Conservation (phyloP, 805 yeast genomes). For the Wickerhamomyces bovis region DNA sequence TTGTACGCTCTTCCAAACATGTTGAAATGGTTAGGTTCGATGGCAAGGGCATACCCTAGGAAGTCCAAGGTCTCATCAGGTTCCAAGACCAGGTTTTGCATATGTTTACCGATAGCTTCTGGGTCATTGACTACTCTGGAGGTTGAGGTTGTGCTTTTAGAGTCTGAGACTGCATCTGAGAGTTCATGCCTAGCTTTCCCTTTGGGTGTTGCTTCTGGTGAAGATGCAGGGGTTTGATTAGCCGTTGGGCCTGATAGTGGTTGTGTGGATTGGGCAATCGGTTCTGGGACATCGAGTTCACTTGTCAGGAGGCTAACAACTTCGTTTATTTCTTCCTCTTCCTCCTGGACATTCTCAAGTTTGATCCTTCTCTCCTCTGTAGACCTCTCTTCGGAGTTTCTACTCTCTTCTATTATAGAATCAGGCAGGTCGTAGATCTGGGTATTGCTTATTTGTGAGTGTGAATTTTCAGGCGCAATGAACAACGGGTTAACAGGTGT, state of each 20-base stretch:
- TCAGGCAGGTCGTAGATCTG: not conserved
- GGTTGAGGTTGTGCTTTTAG: not conserved
- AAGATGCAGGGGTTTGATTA: not conserved
- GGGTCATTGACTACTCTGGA: not conserved
- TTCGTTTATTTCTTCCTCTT: not conserved
- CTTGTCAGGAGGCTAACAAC: not conserved
- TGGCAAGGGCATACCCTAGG: slow-evolving; percentile 12
- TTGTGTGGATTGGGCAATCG: not conserved
- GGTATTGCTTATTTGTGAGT: not conserved
- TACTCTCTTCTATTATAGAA: not conserved
- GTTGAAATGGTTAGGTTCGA: slow-evolving; percentile 8
- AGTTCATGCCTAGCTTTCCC: not conserved
- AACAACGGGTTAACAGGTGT: not conserved
- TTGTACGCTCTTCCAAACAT: slow-evolving; percentile 13
- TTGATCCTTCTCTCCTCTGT: not conserved
- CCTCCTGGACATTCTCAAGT: not conserved
- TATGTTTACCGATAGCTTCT: slow-evolving; percentile 6
- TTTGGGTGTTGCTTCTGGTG: not conserved
- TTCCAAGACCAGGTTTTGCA: slow-evolving; percentile 1
- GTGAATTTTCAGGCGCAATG: not conserved
- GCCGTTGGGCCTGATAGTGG: not conserved
- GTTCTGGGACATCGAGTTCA: not conserved
- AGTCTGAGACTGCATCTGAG: not conserved
- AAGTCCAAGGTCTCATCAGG: slow-evolving; percentile 1
- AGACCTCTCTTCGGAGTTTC: not conserved